Conservation (phyloP, 768 basidiomycete species). For the Pleurotus cornucopiae region DNA sequence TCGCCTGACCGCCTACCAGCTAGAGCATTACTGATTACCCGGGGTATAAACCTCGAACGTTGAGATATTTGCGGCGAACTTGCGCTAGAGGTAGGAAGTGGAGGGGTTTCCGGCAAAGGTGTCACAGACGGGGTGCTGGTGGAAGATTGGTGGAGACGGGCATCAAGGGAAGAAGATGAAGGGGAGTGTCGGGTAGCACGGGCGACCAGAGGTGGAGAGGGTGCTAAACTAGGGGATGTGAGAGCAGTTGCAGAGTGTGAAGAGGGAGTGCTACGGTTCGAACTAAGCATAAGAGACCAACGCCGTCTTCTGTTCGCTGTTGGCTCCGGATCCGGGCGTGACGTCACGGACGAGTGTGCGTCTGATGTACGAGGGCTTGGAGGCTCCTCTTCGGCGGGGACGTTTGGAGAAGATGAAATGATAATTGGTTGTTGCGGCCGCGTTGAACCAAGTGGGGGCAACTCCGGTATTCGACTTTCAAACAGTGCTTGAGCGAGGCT, state of each 20-base stretch:
- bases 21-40: constrained; percentile 66
- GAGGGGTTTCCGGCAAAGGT: constrained; percentile 17
- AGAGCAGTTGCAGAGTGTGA: constrained; percentile 15
- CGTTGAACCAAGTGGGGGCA: constrained; percentile 66
- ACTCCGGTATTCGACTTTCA: constrained; percentile 73
- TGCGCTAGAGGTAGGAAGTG: constrained; percentile 18
- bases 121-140: constrained; percentile 20
- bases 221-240: constrained; percentile 22
- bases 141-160: constrained; percentile 21
- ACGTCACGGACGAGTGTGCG: constrained; percentile 25
- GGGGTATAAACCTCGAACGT: constrained; percentile 61
- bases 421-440: constrained; percentile 69
- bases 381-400: constrained; percentile 38
- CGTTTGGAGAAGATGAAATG: constrained; percentile 39
- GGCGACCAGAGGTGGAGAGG: constrained; percentile 34
- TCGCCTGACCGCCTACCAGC: constrained; percentile 57
- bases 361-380: constrained; percentile 47
- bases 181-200: constrained; percentile 26
- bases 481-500: constrained; percentile 69
- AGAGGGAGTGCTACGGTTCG: constrained; percentile 22
- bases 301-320: constrained; percentile 50
- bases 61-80: constrained; percentile 32
- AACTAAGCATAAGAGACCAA: constrained; percentile 64
- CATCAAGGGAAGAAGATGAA: constrained; percentile 19
- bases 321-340: constrained; percentile 25